Conservation (phyloP, 208 protist genomes). For the Wallacemonas collosoma region DNA sequence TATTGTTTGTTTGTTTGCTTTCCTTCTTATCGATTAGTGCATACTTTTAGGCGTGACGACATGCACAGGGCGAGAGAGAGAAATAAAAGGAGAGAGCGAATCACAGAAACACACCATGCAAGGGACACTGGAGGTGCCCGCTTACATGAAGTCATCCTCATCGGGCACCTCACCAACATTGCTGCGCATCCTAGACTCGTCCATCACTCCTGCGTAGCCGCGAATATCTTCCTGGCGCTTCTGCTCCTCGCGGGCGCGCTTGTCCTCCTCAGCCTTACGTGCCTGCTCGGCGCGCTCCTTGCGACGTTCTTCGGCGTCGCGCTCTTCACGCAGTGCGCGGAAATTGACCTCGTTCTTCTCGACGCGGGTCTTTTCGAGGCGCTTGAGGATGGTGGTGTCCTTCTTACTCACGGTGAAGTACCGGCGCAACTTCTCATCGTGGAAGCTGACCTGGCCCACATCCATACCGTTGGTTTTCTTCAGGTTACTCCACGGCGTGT, state of each 20-base stretch:
- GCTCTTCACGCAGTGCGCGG: conserved; percentile 70
- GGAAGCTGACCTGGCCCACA: conserved; percentile 95
- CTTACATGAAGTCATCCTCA: conserved; percentile 96
- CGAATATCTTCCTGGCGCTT: conserved; percentile 77
- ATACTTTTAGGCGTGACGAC: not conserved
- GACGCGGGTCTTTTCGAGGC: conserved; percentile 93
- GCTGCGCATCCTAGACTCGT: conserved; percentile 78
- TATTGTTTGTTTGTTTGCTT: not conserved
- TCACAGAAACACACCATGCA: not conserved
- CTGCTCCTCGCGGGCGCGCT: conserved; percentile 70
- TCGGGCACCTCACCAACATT: conserved; percentile 83
- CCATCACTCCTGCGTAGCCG: conserved; percentile 84
- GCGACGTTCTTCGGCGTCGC: conserved; percentile 68
- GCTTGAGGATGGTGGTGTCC: conserved; percentile 89
- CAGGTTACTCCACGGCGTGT: conserved; percentile 97
- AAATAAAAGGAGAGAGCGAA: conserved; percentile 10
- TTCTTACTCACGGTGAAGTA: conserved; percentile 82
- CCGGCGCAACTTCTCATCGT: conserved; percentile 84
- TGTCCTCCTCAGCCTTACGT: conserved; percentile 60
- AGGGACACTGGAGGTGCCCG: not conserved
- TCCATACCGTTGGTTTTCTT: conserved; percentile 97
- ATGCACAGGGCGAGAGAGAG: not conserved
- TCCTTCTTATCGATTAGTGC: conserved; percentile 1
- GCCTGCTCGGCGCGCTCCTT: conserved; percentile 41
- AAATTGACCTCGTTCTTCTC: conserved; percentile 92